A percentile compares a stretch with the other conserved stretches of the same genome.
Conservation (phyloP, 1,139 yeast genomes). For the Debaryomyces udenii region DNA sequence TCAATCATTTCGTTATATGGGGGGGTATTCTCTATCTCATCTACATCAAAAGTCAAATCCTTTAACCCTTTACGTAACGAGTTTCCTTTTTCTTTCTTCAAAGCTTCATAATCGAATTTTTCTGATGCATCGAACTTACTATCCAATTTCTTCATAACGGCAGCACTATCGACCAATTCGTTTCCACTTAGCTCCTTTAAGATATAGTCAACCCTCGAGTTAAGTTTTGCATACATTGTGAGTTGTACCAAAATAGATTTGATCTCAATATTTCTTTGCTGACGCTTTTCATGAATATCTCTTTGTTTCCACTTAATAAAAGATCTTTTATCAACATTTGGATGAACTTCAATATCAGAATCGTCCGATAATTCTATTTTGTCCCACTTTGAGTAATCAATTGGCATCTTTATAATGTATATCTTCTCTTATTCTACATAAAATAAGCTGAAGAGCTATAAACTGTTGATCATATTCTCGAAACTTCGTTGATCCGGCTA, state of each 20-base stretch:
- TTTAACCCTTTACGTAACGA: slow-evolving; percentile 45
- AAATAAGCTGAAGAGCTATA: no score
- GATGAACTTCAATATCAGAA: slow-evolving; percentile 95
- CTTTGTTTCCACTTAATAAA: slow-evolving; percentile 97
- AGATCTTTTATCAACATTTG: slow-evolving; percentile 92
- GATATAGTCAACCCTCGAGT: slow-evolving; percentile 70
- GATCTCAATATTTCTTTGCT: slow-evolving; percentile 75
- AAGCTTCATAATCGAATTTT: slow-evolving; percentile 47
- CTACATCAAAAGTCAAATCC: slow-evolving; percentile 43
- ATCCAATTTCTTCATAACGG: slow-evolving; percentile 47
- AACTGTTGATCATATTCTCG: slow-evolving; percentile 7
- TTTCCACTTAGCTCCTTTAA: slow-evolving; percentile 43
- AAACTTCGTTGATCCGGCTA: slow-evolving; percentile 3
- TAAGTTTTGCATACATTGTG: slow-evolving; percentile 75
- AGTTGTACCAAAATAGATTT: slow-evolving; percentile 71
- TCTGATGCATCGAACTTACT: slow-evolving; percentile 60
- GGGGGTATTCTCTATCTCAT: slow-evolving; percentile 70
- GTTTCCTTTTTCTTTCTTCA: slow-evolving; percentile 40
- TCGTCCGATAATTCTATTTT: slow-evolving; percentile 94
- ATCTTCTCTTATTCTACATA: no score
- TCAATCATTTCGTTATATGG: slow-evolving; percentile 92
- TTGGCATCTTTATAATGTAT: slow-evolving; percentile 64
- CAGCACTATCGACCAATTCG: slow-evolving; percentile 42
- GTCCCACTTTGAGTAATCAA: slow-evolving; percentile 98
- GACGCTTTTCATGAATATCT: slow-evolving; percentile 92